Percentiles rank a stretch among this genome's conserved stretches.
Evolutionary conservation across 2,329 filamentous ascomycete genomes (phyloP).

Genomic region (Cladosporium sp.): DNA sequence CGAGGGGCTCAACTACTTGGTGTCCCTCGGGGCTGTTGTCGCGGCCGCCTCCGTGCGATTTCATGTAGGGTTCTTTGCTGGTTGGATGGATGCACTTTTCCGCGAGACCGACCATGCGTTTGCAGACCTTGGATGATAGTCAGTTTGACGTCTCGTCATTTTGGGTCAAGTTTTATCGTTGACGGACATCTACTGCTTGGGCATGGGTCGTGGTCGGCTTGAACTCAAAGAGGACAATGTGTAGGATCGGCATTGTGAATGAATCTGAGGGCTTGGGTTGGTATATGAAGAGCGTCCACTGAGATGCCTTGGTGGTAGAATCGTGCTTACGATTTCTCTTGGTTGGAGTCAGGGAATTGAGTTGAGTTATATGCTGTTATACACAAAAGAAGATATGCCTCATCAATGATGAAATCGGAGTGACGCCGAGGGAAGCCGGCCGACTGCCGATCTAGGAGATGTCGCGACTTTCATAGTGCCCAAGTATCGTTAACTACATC

Average conservation of each 20-base stretch:
- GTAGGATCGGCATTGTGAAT: slow-evolving; percentile 57
- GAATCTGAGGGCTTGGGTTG: background rate
- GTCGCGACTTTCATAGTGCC: too few species aligned
- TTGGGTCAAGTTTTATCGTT: background rate
- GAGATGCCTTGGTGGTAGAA: too few species aligned
- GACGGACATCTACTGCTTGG: slow-evolving; percentile 52
- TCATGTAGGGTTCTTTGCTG: slow-evolving; percentile 58
- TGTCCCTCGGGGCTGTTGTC: slow-evolving; percentile 60
- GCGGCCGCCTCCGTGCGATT: slow-evolving; percentile 53
- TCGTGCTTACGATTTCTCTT: too few species aligned
- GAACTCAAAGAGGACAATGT: slow-evolving; percentile 66
- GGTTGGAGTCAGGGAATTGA: too few species aligned
- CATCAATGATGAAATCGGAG: too few species aligned
- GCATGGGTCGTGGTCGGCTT: slow-evolving; percentile 48
- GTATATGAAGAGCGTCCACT: too few species aligned
- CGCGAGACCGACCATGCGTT: slow-evolving; percentile 54
- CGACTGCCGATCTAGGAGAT: too few species aligned
- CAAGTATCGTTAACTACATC: too few species aligned
- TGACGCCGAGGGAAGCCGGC: too few species aligned
- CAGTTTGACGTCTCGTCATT: background rate
- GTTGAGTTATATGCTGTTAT: too few species aligned
- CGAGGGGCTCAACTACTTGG: slow-evolving; percentile 5
- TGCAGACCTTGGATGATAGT: slow-evolving; percentile 45
- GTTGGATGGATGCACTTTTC: slow-evolving; percentile 57
- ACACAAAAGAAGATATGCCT: too few species aligned